Base-by-base conservation (phyloP, 2,329 filamentous ascomycete species). In the Berkeleyomyces basicola region DNA sequence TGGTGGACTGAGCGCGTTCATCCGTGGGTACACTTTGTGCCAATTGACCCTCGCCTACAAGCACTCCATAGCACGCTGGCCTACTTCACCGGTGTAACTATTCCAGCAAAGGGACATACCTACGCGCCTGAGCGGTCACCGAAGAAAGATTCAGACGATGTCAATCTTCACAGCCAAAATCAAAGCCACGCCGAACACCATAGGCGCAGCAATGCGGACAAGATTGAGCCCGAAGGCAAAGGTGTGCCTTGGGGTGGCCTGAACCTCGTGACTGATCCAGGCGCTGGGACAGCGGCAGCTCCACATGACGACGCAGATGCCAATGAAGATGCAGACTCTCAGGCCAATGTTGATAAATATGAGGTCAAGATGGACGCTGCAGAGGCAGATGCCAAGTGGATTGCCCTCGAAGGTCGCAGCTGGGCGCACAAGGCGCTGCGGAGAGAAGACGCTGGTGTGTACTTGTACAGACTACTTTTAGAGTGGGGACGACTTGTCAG, bases 1-100 rank as follows among this genome's bases (percentile, higher is more conserved):
- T 95, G 89, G 89, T 88, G 85, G 72, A 86, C 88, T 64, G 83
- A 85, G 59, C 81, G 89, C 4, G 73, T 93, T 14, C 80, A 78
- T 64, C 82, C 88, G 0, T 95, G 88, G 88, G 75, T 85, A 53
- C 88, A 95, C 70, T 93, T 90, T 68, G 84, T 92, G 1, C 89
- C 89, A 7, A 73, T 91, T 14, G 88, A 93, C 70, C 67, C 86
- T 1, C 79, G 88, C 2, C 82, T 87, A 23, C 86, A 90, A 65
- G 86, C 81, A 0, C 73, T 93, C 47, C 89, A 87, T 75, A 83
- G 82, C 66, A 88, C 85, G 0, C 72, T 91, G 61, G 81, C 85
- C 0, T 93, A 90, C 72, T 92, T 93, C 69, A 75, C 78, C 3
- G 87, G 86, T 0, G 76, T 82, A 4, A 74, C 63, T 36, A 58